A percentile compares a stretch with the other conserved stretches of the same genome.
Evolutionary conservation across 305 asterid genomes (phyloP).

Genomic region (Striga hermonthica): DNA sequence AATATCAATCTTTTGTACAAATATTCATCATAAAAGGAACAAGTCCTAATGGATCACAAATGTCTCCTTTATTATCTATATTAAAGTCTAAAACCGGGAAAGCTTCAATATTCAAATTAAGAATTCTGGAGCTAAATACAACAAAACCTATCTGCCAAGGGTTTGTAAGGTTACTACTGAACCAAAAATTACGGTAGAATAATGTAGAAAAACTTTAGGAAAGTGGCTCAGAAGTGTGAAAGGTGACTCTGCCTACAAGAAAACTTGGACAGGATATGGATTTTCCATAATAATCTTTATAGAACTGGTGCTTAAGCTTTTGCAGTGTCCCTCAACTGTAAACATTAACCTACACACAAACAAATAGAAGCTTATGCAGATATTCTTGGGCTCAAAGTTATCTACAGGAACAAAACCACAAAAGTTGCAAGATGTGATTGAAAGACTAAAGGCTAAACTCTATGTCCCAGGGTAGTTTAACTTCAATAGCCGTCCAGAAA

Average conservation of each 20-base stretch:
- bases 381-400: too few relatives aligned
- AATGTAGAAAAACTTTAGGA: neutral
- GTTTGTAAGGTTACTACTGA: neutral
- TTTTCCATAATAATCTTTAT: too few relatives aligned
- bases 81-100: slow-evolving; percentile 4
- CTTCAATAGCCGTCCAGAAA: too few relatives aligned
- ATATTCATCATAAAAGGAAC: neutral
- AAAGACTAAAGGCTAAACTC: too few relatives aligned
- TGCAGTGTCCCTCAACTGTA: neutral
- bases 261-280: too few relatives aligned
- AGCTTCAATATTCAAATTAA: slow-evolving; percentile 11
- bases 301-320: too few relatives aligned
- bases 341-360: slow-evolving; percentile 7
- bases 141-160: neutral
- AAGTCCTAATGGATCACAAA: neutral
- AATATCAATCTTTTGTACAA: neutral
- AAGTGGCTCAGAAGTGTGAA: too few relatives aligned
- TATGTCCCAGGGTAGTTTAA: too few relatives aligned
- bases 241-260: too few relatives aligned
- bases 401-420: too few relatives aligned
- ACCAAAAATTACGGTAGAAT: slow-evolving; percentile 4
- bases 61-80: slow-evolving; percentile 7
- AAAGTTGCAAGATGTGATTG: too few relatives aligned
- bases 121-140: neutral
- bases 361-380: neutral